Base-by-base conservation (phyloP, 108 stramenopile species). In the Pseudonitzschia pungens region DNA sequence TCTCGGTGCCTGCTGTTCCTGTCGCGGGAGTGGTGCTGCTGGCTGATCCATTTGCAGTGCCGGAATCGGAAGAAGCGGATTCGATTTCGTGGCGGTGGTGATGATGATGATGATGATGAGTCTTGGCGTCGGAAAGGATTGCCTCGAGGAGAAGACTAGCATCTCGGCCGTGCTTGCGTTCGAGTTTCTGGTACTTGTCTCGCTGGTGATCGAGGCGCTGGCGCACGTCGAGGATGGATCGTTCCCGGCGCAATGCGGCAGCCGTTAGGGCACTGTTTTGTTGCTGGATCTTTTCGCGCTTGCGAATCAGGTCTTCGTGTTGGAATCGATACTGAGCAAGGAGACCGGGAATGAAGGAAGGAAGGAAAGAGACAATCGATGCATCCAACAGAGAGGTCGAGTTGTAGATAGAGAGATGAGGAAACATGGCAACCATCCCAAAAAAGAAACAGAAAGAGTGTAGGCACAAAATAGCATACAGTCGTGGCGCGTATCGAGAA, bases 261-360 rank as follows among this genome's bases (percentile, higher is more conserved):
- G 36, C 60, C 32, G 42, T 41, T 16, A 18, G 33, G 10, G 28
- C 16, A 15, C 6, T 28, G 20, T 67, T 67, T 26, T 67, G 45
- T 26, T 67, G 66, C 12, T 67, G 42, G 53, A 76, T 76, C 48
- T 76, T 76, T 10, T 68, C 75, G 33, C 75, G 75, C n/a, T 68
- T 56, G 33, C 59, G 67, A 21, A 76, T 31, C 33, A 76, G 44
- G 15, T 76, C 75, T 29, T 69, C 68, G 68, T 76, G 75, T 21
- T 76, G 68, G 60, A 76, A 76, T 24, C 50, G 48, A 33, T 45
- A 43, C 75, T 76, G 62, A 18, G 14, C 11, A 42, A 5, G 22
- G 32, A 20, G 60, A 32, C 20, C 28, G 32, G 18, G 32, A 32
- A 36, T 62, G 28, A 62, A 24, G 53, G n/a, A 54, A 7, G 8